Evolutionary conservation across 306 rosid species (phyloP), one percentile per base, ranked within the genome.

Genomic region (Styphnolobium japonicum): DNA sequence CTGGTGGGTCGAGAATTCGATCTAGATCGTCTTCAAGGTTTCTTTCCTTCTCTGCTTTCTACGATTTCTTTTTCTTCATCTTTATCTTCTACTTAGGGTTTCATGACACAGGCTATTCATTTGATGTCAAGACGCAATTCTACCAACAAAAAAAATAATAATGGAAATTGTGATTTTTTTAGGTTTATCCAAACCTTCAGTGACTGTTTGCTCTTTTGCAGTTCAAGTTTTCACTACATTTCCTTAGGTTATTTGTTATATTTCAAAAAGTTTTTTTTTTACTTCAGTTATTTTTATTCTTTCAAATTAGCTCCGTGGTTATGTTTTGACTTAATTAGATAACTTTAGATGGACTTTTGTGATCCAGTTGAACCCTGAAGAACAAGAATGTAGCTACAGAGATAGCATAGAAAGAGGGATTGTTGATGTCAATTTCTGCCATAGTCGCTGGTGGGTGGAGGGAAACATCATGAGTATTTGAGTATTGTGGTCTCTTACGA

Each of bases 1-100:
- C 57, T 53, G 23, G 42, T 45, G 3, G 52, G 2, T 31, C 48
- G 52, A 53, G 52, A 53, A 40, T 43, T 19, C 49, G 71, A 83
- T 55, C 71, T 78, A 6, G 66, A 56, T 78, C 80, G 4, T 36
- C 19, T 11, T 55, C 22, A 10, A 78, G 86, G 86, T 78, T 72
- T 19, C 65, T 64, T 33, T 82, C 71, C 60, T n/a, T 48, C 21
- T 67, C 73, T 49, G 34, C 27, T 71, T 43, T 23, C 7, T 62
- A 25, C 16, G 19, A 70, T 82, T 33, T 39, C 19, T 40, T n/a
- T n/a, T n/a, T 18, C 10, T 82, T 71, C 18, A 29, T 39, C 36
- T 76, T 22, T 63, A 18, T 64, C 65, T 25, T 80, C 29, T 36
- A 5, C 15, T 73, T 67, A 71, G 60, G 49, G 69, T 64, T 80